A percentile compares a stretch with the other conserved stretches of the same genome.
Evolutionary conservation across 1,139 yeast species (phyloP).

Genomic region (Lodderomyces pseudojiufengensis): DNA sequence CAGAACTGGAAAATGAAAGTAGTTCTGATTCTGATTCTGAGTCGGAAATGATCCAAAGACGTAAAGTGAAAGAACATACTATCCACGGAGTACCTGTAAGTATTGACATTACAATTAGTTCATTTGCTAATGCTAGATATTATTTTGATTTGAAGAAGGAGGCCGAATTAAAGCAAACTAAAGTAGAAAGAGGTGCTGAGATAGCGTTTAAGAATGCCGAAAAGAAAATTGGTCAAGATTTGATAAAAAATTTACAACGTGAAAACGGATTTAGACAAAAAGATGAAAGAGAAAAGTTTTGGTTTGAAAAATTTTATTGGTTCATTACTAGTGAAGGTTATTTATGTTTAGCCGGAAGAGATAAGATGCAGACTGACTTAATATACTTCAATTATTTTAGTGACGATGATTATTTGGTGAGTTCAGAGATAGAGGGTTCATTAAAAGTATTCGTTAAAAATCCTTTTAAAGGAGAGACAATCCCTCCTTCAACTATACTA

Average conservation of each 20-base stretch:
- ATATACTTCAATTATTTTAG: conserved; percentile 75
- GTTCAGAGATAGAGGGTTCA: conserved; percentile 73
- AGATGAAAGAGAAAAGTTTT: conserved; percentile 66
- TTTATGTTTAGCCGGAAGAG: conserved; percentile 82
- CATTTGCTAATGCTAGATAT: conserved; percentile 86
- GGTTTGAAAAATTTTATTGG: conserved; percentile 96
- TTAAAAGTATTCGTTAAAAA: conserved; percentile 77
- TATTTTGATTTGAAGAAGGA: conserved; percentile 77
- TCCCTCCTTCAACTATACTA: conserved; percentile 81
- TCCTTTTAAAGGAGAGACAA: conserved; percentile 53
- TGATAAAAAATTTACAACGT: conserved; percentile 62
- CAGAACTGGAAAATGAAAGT: conserved; percentile 31
- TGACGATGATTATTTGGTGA: conserved; percentile 68
- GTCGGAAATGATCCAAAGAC: conserved; percentile 11
- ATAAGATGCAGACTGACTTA: conserved; percentile 78
- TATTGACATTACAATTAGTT: conserved; percentile 67
- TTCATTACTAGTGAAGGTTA: conserved; percentile 87
- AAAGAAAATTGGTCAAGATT: conserved; percentile 68
- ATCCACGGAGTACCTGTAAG: conserved; percentile 41
- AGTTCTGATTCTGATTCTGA: conserved; percentile 32
- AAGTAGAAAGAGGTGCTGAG: conserved; percentile 75
- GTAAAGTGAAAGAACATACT: conserved; percentile 7
- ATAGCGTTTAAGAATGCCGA: conserved; percentile 85
- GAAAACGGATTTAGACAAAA: conserved; percentile 57
- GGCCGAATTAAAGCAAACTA: conserved; percentile 75